These are phyloP conservation scores for Suillus lakei DNA, from an alignment of 768 basidiomycete species.

Conservation along the genomic window DNA sequence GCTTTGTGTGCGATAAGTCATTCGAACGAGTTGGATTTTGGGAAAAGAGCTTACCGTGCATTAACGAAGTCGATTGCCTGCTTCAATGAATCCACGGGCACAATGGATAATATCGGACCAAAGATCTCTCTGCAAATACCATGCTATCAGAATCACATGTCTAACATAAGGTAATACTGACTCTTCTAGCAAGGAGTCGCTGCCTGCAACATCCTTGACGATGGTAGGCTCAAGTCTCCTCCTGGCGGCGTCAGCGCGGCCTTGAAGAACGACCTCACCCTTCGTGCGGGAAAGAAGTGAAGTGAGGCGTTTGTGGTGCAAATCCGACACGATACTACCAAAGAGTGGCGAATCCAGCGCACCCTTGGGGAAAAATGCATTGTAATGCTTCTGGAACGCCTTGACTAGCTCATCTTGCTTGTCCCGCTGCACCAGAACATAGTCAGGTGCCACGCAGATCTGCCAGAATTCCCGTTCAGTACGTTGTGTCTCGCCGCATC, in stretches of 20 bases:
- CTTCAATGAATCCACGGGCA: conserved; percentile 58
- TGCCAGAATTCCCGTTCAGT: conserved; percentile 15
- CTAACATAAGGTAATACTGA: conserved; percentile 31
- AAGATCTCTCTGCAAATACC: conserved; percentile 63
- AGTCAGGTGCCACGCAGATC: conserved; percentile 51
- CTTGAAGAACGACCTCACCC: conserved; percentile 54
- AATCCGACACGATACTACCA: conserved; percentile 55
- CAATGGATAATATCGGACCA: conserved; percentile 69
- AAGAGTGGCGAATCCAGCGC: conserved; percentile 49
- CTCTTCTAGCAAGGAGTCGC: conserved; percentile 68
- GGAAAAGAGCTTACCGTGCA: conserved; percentile 43
- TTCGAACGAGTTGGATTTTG: background rate
- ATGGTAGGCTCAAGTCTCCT: conserved; percentile 64
- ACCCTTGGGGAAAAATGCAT: conserved; percentile 57
- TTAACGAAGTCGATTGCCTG: conserved; percentile 62
- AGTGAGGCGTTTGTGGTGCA: conserved; percentile 58
- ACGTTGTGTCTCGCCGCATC: background rate
- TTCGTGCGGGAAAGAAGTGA: conserved; percentile 56
- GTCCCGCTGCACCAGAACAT: conserved; percentile 45
- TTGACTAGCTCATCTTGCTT: conserved; percentile 52
- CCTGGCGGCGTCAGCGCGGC: conserved; percentile 38
- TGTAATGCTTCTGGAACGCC: conserved; percentile 47
- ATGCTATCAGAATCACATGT: background rate
- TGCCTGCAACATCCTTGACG: conserved; percentile 53
- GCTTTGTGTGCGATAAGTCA: conserved; percentile 33